phyloP scores from a whole-genome alignment of 805 yeast species.

The Cyberlindnera veronae region DNA sequence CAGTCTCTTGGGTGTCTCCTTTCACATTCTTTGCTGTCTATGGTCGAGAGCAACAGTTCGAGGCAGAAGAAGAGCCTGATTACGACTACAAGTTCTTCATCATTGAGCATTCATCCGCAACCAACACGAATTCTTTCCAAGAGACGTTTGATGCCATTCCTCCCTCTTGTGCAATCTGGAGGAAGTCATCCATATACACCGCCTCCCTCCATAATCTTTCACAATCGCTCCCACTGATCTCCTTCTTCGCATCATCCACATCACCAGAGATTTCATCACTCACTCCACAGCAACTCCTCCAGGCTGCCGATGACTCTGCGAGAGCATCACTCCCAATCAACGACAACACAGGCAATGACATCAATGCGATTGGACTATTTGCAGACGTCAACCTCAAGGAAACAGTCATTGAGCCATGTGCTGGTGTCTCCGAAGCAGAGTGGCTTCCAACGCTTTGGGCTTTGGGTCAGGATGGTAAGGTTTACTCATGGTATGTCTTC shows the following conservation, averaged over 20 bases:
- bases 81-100: constrained; percentile 26
- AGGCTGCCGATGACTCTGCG: constrained; percentile 62
- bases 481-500: constrained; percentile 64
- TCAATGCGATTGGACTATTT: constrained; percentile 67
- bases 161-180: constrained; percentile 47
- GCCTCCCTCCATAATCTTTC: constrained; percentile 41
- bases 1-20: constrained; percentile 19
- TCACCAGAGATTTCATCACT: constrained; percentile 60
- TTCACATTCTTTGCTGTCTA: constrained; percentile 27
- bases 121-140: constrained; percentile 15
- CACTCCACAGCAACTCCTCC: constrained; percentile 35
- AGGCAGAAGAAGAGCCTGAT: constrained; percentile 31
- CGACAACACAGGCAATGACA: constrained; percentile 61
- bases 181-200: constrained; percentile 46
- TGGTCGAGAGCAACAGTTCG: constrained; percentile 23
- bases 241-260: constrained; percentile 55
- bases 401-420: constrained; percentile 48
- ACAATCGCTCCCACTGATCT: constrained; percentile 28
- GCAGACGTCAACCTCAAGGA: constrained; percentile 51
- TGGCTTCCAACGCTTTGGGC: constrained; percentile 67
- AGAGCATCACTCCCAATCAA: constrained; percentile 73
- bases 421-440: constrained; percentile 51
- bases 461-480: constrained; percentile 58
- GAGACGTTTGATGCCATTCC: constrained; percentile 45
- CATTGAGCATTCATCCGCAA: constrained; percentile 6